phyloP scores from a whole-genome alignment of 2,329 filamentous ascomycete genomes.

The Plenodomus lindquistii region DNA sequence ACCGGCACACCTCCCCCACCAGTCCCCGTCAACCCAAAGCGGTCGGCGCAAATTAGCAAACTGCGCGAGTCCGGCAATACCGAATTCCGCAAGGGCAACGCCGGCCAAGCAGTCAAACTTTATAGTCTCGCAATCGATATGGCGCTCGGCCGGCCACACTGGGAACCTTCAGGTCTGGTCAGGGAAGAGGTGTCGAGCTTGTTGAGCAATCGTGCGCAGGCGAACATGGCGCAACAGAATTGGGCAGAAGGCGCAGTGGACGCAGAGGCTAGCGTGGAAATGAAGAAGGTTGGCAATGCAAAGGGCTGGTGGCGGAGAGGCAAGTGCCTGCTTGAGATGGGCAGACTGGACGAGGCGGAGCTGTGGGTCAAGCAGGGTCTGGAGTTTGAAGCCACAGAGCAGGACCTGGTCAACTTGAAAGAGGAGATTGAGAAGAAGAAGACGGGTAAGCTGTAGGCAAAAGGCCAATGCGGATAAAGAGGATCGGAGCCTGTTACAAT shows the following conservation, averaged over 20 bases:
- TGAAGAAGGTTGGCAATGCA: slow-evolving; percentile 81
- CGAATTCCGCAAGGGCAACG: slow-evolving; percentile 76
- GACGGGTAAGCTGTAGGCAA: slow-evolving; percentile 6
- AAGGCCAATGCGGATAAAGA: background rate
- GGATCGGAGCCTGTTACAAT: background rate
- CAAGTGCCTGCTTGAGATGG: slow-evolving; percentile 89
- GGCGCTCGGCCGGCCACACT: slow-evolving; percentile 78
- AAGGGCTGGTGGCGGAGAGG: slow-evolving; percentile 95
- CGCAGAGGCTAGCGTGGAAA: slow-evolving; percentile 84
- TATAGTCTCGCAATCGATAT: slow-evolving; percentile 90
- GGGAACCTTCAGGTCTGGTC: slow-evolving; percentile 85
- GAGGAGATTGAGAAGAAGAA: slow-evolving; percentile 54
- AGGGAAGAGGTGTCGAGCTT: slow-evolving; percentile 81
- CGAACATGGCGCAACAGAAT: slow-evolving; percentile 77
- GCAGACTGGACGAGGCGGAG: slow-evolving; percentile 76
- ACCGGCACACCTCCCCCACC: slow-evolving; percentile 78
- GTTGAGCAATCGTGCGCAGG: slow-evolving; percentile 87
- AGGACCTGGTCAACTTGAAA: slow-evolving; percentile 44
- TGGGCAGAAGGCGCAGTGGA: slow-evolving; percentile 90
- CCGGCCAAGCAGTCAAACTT: slow-evolving; percentile 75
- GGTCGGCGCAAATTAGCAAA: slow-evolving; percentile 83
- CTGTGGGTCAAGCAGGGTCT: slow-evolving; percentile 77
- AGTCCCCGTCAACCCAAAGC: slow-evolving; percentile 89
- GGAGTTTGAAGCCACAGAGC: slow-evolving; percentile 74
- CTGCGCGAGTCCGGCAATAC: slow-evolving; percentile 85